Base-by-base conservation (phyloP, 1,139 yeast genomes). In the Blastobotrys illinoisensis region DNA sequence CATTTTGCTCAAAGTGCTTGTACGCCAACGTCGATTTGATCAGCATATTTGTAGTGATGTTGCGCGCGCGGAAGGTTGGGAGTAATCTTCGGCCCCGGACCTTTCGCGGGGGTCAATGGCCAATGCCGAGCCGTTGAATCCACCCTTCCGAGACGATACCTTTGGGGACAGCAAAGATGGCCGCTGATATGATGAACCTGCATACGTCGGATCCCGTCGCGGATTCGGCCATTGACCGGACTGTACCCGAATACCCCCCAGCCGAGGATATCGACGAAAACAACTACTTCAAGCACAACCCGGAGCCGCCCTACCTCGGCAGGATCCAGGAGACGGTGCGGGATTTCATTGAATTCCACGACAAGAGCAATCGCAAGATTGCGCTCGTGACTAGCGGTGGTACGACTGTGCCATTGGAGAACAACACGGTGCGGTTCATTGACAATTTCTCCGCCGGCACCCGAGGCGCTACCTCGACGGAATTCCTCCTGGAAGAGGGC, bases 391-490 rank as follows among this genome's bases (percentile, higher is more conserved):
- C 98, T 0, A 84, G 93, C 9, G 99, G 99, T n/a, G 99, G 99
- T 36, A 93, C 99, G 0, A 91, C 98, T 0, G 99, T 95, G 0
- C 99, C 99, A 0, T 75, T 93, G 61, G 99, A 93, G 65, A 90
- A 90, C 71, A 93, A 95, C 66, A 95, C 99, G 0, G 99, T 93
- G 14, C 73, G 99, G 56, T 93, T 93, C 71, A 90, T 93, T 66
- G 99, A 93, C 70, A 93, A 93, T 68, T 95, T 95, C 70, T 86
- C 96, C 63, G 98, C 98, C 24, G 99, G 99, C 21, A 93, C 98
- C 0, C 80, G 99, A 71, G 99, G 99, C 54, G 96, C 99, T 9
- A 85, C 97, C 0, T 85, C 95, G 44, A 96, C 98, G 3, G 99
- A 93, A 70, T 86, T 88, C 68, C 88, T 93, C 62, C 74, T 95